These are phyloP conservation scores for Ormosia emarginata DNA, from an alignment of 306 rosid genomes.

Conservation along the genomic window DNA sequence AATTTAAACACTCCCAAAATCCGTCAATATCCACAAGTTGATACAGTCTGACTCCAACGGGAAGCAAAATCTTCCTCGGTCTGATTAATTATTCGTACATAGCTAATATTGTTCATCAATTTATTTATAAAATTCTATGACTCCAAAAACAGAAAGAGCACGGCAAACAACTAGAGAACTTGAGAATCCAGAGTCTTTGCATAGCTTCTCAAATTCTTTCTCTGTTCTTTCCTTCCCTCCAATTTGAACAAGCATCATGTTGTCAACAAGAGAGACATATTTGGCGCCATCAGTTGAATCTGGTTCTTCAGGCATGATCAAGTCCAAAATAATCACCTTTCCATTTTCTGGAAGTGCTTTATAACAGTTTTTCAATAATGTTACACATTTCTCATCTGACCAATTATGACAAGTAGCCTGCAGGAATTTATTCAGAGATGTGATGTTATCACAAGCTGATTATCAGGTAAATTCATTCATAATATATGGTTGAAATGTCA, in stretches of 20 bases:
- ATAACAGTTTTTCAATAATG: background rate
- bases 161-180: background rate
- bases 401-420: slow-evolving; percentile 8
- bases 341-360: slow-evolving; percentile 17
- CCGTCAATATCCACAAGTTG: too few relatives aligned
- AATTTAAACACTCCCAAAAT: too few relatives aligned
- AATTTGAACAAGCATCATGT: background rate
- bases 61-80: too few relatives aligned
- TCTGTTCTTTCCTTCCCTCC: slow-evolving; percentile 19
- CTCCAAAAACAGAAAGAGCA: background rate
- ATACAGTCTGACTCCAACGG: too few relatives aligned
- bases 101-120: background rate
- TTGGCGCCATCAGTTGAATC: background rate
- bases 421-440: background rate
- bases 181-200: slow-evolving; percentile 21
- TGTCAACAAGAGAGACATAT: background rate
- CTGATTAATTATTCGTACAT: too few relatives aligned
- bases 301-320: slow-evolving; percentile 18
- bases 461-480: too few relatives aligned
- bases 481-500: background rate
- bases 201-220: background rate
- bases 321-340: slow-evolving; percentile 19
- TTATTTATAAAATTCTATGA: slow-evolving; percentile 6
- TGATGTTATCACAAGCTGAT: background rate
- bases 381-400: slow-evolving; percentile 18